Conservation (phyloP, 1,284 basidiomycete genomes). For the Austroboletus novae-zelandiae region DNA sequence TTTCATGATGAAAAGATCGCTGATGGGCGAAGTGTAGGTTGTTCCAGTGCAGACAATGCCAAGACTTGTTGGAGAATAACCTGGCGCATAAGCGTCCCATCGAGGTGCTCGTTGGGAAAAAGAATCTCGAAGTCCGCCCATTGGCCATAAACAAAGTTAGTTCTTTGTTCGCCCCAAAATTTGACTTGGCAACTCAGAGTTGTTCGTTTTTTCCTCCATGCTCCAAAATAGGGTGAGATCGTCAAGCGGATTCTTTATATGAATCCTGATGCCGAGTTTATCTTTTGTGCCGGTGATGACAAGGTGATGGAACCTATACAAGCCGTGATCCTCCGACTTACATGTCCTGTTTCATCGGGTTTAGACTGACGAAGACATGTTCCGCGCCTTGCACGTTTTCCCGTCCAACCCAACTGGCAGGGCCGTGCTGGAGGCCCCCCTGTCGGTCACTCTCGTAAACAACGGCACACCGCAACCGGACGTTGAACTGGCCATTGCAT, state of each 20-base stretch:
- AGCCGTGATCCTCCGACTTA: not conserved
- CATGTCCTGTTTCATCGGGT: not conserved
- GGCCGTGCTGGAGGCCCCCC: constrained; percentile 67
- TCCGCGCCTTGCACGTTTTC: constrained; percentile 79
- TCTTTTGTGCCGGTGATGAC: constrained; percentile 98
- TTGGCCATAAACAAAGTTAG: constrained; percentile 87
- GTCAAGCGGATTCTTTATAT: constrained; percentile 91
- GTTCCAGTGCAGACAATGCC: constrained; percentile 95
- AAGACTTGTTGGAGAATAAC: constrained; percentile 94
- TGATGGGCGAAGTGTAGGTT: constrained; percentile 45
- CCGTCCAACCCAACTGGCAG: constrained; percentile 37
- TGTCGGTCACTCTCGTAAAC: constrained; percentile 63
- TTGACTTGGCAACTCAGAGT: not conserved
- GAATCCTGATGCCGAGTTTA: constrained; percentile 91
- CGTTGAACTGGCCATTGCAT: constrained; percentile 62
- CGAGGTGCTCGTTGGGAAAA: constrained; percentile 94
- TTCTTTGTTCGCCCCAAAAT: not conserved
- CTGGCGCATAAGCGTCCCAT: constrained; percentile 85
- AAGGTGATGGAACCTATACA: constrained; percentile 54
- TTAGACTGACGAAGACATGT: constrained; percentile 95
- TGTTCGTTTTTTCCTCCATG: not conserved
- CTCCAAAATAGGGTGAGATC: constrained; percentile 74
- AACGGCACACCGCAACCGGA: constrained; percentile 36
- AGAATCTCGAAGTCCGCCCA: constrained; percentile 96
- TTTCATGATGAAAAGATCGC: constrained; percentile 2